Conservation (phyloP, 495 filamentous ascomycete genomes). For the Mycothermus thermophilus region DNA sequence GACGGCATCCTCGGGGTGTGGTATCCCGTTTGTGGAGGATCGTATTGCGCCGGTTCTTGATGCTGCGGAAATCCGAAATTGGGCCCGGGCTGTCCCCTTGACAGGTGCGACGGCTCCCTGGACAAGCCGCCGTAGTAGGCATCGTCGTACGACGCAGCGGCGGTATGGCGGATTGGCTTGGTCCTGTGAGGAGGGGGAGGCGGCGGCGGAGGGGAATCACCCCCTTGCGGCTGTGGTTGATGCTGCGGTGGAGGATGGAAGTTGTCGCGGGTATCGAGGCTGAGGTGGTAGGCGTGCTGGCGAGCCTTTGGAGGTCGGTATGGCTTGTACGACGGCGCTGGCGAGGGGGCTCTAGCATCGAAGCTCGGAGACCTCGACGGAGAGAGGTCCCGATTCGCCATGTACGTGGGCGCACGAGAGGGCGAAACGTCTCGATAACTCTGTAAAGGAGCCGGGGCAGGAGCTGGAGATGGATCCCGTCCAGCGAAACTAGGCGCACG, state of each 20-base stretch:
- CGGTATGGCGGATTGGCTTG: conserved; percentile 6
- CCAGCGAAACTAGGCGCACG: not conserved
- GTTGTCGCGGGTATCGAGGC: conserved; percentile 5
- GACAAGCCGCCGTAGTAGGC: conserved; percentile 13
- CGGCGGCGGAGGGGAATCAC: conserved; percentile 36
- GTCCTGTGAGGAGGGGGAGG: conserved; percentile 41
- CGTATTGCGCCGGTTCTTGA: conserved; percentile 19
- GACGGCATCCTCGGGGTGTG: conserved; percentile 38
- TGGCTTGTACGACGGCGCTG: conserved; percentile 30
- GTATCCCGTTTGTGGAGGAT: conserved; percentile 25
- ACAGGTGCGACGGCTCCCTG: conserved; percentile 9
- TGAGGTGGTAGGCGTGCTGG: conserved; percentile 11
- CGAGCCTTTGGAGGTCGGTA: conserved; percentile 22
- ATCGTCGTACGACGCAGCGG: conserved; percentile 24
- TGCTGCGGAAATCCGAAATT: conserved; percentile 10
- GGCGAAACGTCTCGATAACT: not conserved
- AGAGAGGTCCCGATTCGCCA: not conserved
- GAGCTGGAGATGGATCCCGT: not conserved
- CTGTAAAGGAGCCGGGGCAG: not conserved
- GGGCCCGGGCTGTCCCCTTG: conserved; percentile 14
- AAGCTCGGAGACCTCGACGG: conserved; percentile 3
- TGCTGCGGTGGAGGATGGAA: not conserved
- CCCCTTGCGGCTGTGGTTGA: not conserved
- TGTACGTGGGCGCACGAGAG: not conserved
- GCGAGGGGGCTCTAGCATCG: conserved; percentile 21